Evolutionary conservation across 2,329 filamentous ascomycete species (phyloP), one percentile per base, ranked within the genome.

Genomic region (Nothophaeocryptopus gaeumannii): DNA sequence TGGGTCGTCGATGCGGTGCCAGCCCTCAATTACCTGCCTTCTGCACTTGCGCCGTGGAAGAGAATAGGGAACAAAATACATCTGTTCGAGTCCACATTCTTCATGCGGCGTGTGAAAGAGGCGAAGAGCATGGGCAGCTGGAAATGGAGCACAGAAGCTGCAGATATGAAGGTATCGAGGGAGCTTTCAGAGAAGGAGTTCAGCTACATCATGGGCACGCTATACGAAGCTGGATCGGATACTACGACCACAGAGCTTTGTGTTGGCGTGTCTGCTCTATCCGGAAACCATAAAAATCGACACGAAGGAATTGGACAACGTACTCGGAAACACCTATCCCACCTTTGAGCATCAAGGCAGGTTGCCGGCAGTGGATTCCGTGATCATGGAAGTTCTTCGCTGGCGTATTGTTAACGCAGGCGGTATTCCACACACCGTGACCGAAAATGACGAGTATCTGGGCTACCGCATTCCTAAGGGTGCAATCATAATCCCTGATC

Each of bases 161-260:
- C 20, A 7, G 20, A 26, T 7, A 26, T 26, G 20, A 26, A 26
- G 20, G 20, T 26, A 7, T 26, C 20, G 3, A 26, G 20, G 7
- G 20, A 26, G 20, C 20, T 26, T 7, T 26, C 20, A 26, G 20
- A 26, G 7, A 26, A 26, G 20, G 20, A 26, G 20, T 7, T 26
- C 20, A 26, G 3, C 26, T 73, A 74, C 45, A 59, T 73, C 1
- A 55, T 54, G 5, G 65, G 64, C 31, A 61, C 58, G 2, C 47
- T 67, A 44, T 63, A 71, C 36, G 68, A 72, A 56, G 72, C 65
- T 11, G 71, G 71, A 4, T 64, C 66, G 5, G 78, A 79, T 34
- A 72, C 71, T 0, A 67, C 66, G 1, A 60, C 63, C 0, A 59
- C 56, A 70, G 13, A 59, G 64, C 2, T 68, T 70, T 41, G 60